A percentile compares a stretch with the other conserved stretches of the same genome.
These are phyloP conservation scores for Cenchrus americanus DNA, from an alignment of 176 grass and related monocot species.

Conservation along the genomic window DNA sequence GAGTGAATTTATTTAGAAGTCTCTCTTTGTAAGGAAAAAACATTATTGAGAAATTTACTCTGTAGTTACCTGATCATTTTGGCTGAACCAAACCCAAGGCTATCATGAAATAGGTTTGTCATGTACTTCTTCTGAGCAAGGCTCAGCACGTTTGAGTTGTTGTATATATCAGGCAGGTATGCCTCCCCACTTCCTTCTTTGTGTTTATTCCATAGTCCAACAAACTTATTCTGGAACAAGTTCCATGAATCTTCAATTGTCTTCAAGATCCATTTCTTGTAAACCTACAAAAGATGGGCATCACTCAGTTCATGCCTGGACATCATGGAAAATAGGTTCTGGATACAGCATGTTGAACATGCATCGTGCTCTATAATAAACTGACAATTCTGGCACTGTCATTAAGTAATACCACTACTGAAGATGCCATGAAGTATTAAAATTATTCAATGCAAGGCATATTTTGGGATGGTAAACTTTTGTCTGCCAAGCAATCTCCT, in stretches of 20 bases:
- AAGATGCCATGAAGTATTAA: constrained; percentile 13
- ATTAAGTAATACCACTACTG: constrained; percentile 19
- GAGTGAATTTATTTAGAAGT: not conserved
- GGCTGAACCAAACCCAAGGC: constrained; percentile 93
- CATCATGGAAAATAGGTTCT: not conserved
- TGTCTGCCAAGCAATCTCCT: not conserved
- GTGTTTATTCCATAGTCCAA: constrained; percentile 81
- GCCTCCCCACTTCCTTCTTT: constrained; percentile 82
- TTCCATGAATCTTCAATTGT: constrained; percentile 70
- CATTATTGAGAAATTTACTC: not conserved
- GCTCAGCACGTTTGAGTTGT: constrained; percentile 57
- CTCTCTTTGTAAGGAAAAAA: not conserved
- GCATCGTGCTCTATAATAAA: not conserved
- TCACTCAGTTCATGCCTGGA: not conserved
- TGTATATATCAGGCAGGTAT: constrained; percentile 74
- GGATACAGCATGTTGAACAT: not conserved
- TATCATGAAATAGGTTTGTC: constrained; percentile 75
- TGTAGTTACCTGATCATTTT: constrained; percentile 93
- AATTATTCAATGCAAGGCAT: not conserved
- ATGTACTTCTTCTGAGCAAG: constrained; percentile 85
- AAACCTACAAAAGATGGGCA: constrained; percentile 40
- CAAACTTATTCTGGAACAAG: constrained; percentile 74
- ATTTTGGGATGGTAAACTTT: constrained; percentile 8
- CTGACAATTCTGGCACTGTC: not conserved
- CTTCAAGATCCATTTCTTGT: constrained; percentile 87